Percentiles rank a stretch among this genome's conserved stretches.
These are phyloP conservation scores for Vitis rupestris DNA, from an alignment of 164 flowering plant genomes.

Conservation along the genomic window DNA sequence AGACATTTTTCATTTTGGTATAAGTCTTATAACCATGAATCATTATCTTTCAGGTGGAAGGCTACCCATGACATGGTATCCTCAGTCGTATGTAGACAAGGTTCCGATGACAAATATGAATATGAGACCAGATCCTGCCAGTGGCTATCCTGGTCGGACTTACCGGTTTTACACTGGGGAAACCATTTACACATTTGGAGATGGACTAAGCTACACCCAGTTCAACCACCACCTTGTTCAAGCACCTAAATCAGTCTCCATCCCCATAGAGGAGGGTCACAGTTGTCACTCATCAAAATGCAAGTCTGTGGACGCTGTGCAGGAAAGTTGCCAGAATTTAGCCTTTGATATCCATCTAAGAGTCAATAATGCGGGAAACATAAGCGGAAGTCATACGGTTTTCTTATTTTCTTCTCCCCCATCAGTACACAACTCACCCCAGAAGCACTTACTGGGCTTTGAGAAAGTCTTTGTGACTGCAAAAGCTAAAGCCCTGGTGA, in stretches of 20 bases:
- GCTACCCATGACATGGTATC: conserved; percentile 98
- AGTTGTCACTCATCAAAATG: conserved; percentile 55
- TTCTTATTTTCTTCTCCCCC: conserved; percentile 78
- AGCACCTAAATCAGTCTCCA: conserved; percentile 59
- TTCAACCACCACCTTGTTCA: conserved; percentile 55
- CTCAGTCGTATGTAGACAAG: conserved; percentile 73
- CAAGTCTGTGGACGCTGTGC: conserved; percentile 53
- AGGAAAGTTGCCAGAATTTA: conserved; percentile 44
- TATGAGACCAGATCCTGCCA: conserved; percentile 86
- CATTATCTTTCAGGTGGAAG: conserved; percentile 65
- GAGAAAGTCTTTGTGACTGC: conserved; percentile 62
- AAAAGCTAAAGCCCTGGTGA: conserved; percentile 40
- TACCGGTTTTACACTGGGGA: conserved; percentile 89
- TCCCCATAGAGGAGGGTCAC: conserved; percentile 70
- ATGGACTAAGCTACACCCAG: conserved; percentile 75
- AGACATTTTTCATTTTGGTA: background rate
- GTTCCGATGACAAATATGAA: conserved; percentile 95
- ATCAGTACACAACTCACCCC: conserved; percentile 63
- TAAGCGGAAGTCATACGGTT: conserved; percentile 70
- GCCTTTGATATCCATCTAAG: conserved; percentile 60
- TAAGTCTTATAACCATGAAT: too few species aligned
- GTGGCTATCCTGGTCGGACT: conserved; percentile 85
- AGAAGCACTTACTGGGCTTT: conserved; percentile 80
- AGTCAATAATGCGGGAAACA: conserved; percentile 57
- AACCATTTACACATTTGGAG: conserved; percentile 74